Evolutionary conservation across 768 basidiomycete genomes (phyloP).

Genomic region (Tricholoma matsutake): DNA sequence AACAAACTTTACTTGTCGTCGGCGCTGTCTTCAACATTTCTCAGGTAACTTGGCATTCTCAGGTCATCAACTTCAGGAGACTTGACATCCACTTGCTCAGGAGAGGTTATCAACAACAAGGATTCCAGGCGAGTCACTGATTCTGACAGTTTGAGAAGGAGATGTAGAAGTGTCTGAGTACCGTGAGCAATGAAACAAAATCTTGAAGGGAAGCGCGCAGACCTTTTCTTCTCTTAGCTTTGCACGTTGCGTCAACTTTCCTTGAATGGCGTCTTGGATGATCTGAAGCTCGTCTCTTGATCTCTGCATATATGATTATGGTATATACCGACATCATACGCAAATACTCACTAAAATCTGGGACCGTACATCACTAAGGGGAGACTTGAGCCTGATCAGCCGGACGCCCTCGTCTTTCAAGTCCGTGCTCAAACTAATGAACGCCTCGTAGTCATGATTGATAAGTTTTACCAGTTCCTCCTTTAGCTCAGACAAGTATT

Average conservation of each 20-base stretch:
- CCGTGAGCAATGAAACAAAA: conserved; percentile 4
- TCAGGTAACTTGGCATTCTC: conserved; percentile 32
- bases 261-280: conserved; percentile 72
- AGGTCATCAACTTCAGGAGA: conserved; percentile 32
- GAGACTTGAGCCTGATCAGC: conserved; percentile 62
- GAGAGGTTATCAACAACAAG: conserved; percentile 67
- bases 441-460: conserved; percentile 97
- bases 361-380: conserved; percentile 57
- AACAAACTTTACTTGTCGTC: conserved; percentile 37
- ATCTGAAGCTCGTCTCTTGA: conserved; percentile 60
- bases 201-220: conserved; percentile 5
- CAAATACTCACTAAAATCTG: conserved; percentile 64
- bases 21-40: conserved; percentile 38
- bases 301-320: conserved; percentile 34
- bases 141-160: conserved; percentile 91
- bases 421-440: conserved; percentile 94
- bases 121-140: conserved; percentile 86
- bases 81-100: conserved; percentile 39
- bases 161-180: conserved; percentile 72
- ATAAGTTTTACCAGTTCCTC: conserved; percentile 94
- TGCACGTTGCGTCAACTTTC: conserved; percentile 73
- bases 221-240: conserved; percentile 87
- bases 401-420: conserved; percentile 80
- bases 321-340: background rate
- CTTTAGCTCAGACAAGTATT: conserved; percentile 80